Evolutionary conservation across 352 stramenopile genomes (phyloP).

Genomic region (Phytophthora sp.): DNA sequence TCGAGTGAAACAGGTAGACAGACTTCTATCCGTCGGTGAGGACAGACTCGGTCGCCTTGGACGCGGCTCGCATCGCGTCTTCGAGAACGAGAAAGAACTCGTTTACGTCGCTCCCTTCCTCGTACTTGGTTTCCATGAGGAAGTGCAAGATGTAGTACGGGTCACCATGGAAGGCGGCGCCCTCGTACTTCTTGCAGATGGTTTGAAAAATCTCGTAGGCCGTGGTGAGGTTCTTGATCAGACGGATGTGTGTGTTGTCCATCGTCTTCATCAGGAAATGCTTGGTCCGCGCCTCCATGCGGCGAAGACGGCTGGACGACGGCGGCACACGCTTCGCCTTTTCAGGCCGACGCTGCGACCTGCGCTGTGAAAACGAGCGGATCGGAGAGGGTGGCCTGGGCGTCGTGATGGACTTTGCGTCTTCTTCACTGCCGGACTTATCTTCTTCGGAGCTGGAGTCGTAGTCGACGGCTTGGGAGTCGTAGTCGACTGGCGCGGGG

Average conservation of each 20-base stretch:
- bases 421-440: not conserved
- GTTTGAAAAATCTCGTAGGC: too few relatives aligned
- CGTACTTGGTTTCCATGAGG: conserved; percentile 17
- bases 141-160: conserved; percentile 9
- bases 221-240: conserved; percentile 7
- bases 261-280: conserved; percentile 23
- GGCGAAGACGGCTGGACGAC: not conserved
- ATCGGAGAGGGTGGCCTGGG: not conserved
- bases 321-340: not conserved
- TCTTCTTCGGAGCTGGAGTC: not conserved
- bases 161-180: conserved; percentile 7
- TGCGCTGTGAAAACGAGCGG: not conserved
- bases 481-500: not conserved
- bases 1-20: not conserved
- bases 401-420: not conserved
- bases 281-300: conserved; percentile 18
- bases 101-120: conserved; percentile 3
- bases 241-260: too few relatives aligned
- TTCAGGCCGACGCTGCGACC: not conserved
- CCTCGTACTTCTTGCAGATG: too few relatives aligned
- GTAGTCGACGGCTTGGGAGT: conserved; percentile 1
- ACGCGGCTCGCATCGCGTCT: conserved; percentile 8
- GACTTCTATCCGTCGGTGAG: conserved; percentile 3
- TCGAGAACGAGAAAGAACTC: conserved; percentile 16
- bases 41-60: conserved; percentile 10